Evolutionary conservation across 768 basidiomycete species (phyloP), one percentile per base, ranked within the genome.

Genomic region (Leccinum obscurum): DNA sequence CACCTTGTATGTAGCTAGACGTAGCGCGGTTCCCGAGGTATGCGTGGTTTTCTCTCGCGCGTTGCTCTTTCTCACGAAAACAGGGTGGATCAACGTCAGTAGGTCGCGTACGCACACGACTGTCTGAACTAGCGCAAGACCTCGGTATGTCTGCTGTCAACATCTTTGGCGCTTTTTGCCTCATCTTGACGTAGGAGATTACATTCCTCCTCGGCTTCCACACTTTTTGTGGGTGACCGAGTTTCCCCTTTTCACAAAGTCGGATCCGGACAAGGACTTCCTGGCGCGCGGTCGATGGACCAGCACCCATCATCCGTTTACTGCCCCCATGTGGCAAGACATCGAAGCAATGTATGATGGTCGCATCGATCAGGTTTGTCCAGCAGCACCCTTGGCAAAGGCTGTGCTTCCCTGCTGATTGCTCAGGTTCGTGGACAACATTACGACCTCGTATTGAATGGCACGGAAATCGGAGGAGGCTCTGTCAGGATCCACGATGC

Each of bases 221-320:
- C 89, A 92, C 72, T 95, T 98, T 75, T 80, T 95, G 20, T 98
- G 95, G 95, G 85, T 98, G 56, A 96, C 93, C 5, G 94, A 96
- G 72, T 97, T 97, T 72, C 95, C 95, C 14, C 81, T 98, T 24
- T 97, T 96, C 77, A 87, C 95, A 15, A 85, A 81, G 32, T 86
- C 88, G 39, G 95, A 97, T 72, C 80, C 81, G 57, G 95, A 97
- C 77, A 97, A 97, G 76, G 87, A 91, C 39, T 85, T 88, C 70
- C 76, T 94, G 32, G 90, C 93, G 4, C 83, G 86, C 58, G 95
- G 95, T 32, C 81, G 94, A 68, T 96, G 93, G 92, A 90, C 91
- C 64, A 91, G 90, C 63, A 87, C 92, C 3, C 95, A 98, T 68
- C 95, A 98, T 74, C 95, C 95, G 3, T 98, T 98, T 75, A 98